Evolutionary conservation across 805 yeast species (phyloP).

Genomic region (Jamesozyma piceae): DNA sequence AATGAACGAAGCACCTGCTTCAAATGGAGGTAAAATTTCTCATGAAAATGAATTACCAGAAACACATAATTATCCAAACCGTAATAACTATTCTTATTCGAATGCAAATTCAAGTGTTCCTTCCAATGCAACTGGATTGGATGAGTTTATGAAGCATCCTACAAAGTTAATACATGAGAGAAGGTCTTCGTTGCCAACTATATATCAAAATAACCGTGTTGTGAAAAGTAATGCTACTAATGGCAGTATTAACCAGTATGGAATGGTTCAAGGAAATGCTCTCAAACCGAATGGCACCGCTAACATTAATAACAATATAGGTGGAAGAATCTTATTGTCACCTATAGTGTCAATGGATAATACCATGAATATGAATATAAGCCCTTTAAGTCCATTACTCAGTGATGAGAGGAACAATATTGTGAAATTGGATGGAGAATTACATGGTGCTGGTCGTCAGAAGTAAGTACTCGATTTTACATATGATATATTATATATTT

Average conservation of each 20-base stretch:
- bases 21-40: neutral
- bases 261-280: neutral
- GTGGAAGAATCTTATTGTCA: neutral
- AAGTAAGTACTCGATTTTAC: neutral
- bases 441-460: neutral
- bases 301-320: neutral
- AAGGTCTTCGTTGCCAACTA: conserved; percentile 3
- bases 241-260: neutral
- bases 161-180: neutral
- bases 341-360: neutral
- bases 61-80: neutral
- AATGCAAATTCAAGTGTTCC: neutral
- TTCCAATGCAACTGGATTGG: neutral
- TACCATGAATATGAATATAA: neutral
- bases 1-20: neutral
- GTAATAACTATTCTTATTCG: neutral
- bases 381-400: neutral
- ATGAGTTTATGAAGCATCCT: neutral
- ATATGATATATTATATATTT: neutral
- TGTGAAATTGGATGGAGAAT: neutral
- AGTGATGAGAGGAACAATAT: neutral
- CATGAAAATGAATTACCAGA: neutral
- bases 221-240: too few species aligned
- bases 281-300: neutral
- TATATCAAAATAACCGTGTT: neutral